These are phyloP conservation scores for Cicer pinnatifidum DNA, from an alignment of 306 rosid genomes.

Conservation along the genomic window DNA sequence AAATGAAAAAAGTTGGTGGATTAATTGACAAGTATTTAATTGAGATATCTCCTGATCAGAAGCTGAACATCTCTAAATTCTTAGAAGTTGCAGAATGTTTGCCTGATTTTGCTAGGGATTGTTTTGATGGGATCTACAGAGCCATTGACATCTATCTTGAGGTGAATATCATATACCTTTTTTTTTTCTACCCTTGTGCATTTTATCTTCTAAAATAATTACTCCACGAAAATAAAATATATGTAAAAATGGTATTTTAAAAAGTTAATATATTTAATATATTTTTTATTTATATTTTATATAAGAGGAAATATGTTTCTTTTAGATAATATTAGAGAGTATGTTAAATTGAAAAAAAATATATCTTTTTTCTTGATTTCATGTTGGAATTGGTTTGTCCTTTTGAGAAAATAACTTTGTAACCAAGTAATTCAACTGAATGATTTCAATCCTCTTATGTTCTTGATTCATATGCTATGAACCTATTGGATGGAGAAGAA, in stretches of 20 bases:
- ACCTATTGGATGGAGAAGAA: constrained; percentile 1
- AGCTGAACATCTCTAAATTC: constrained; percentile 70
- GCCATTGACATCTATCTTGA: constrained; percentile 81
- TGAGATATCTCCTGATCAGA: constrained; percentile 78
- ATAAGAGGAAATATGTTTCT: no score
- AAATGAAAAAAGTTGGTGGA: constrained; percentile 68
- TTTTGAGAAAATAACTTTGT: not conserved
- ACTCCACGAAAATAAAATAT: no score
- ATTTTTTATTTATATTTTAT: no score
- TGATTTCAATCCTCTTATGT: not conserved
- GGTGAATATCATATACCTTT: constrained; percentile 50
- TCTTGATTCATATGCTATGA: not conserved
- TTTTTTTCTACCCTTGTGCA: not conserved
- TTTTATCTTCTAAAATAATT: constrained; percentile 16
- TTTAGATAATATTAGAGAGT: no score
- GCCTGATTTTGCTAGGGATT: constrained; percentile 70
- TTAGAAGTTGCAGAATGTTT: constrained; percentile 70
- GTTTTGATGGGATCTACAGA: constrained; percentile 72
- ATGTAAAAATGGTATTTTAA: no score
- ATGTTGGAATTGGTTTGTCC: not conserved
- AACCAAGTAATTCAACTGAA: not conserved
- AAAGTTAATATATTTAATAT: no score
- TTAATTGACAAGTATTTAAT: constrained; percentile 68
- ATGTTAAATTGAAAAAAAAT: no score
- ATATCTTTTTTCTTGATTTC: not conserved